Evolutionary conservation across 1,284 basidiomycete genomes (phyloP), one percentile per base, ranked within the genome.

Genomic region (Papiliotrema flavescens): DNA sequence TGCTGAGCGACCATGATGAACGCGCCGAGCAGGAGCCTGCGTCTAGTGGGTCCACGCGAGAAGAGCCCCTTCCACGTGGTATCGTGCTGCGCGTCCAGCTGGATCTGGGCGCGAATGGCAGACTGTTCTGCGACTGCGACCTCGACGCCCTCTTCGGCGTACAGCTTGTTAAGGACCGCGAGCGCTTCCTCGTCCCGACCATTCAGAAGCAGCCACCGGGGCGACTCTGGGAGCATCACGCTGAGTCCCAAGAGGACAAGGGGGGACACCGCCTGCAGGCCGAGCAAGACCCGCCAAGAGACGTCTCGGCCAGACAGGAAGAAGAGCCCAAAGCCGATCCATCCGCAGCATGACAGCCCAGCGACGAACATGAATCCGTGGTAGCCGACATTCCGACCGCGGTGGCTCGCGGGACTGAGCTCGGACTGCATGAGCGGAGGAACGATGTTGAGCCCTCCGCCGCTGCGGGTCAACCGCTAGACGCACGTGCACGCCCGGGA

Each of bases 1-100:
- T 57, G 55, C 22, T 57, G 45, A 15, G 49, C 19, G 35, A 57
- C 49, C 55, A 57, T 57, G 40, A 50, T 15, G 34, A 54, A 49
- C 11, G 52, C 34, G 6, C 52, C 55, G 19, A 54, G 19, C 6
- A 57, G 32, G 13, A 57, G 32, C 13, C 55, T 28, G 15, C 42
- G 23, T 8, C 52, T 37, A 14, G 47, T 43, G 14, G 47, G 37
- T 9, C 52, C 41, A 15, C 47, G 47, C 17, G 19, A 9, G 47
- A 57, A 50, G 2, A 57, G 52, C 8, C 20, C 52, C 3, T 11
- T 37, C 39, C 34, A 54, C 9, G 37, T 40, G 14, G 49, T 55
- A 23, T 51, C 44, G n/a, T 55, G 53, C 20, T 54, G 42, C n/a
- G 43, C 40, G 37, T 58, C 56, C 24, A 58, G 47, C 15, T 55